Evolutionary conservation across 2,329 filamentous ascomycete species (phyloP).

Genomic region (Saccharata proteae): DNA sequence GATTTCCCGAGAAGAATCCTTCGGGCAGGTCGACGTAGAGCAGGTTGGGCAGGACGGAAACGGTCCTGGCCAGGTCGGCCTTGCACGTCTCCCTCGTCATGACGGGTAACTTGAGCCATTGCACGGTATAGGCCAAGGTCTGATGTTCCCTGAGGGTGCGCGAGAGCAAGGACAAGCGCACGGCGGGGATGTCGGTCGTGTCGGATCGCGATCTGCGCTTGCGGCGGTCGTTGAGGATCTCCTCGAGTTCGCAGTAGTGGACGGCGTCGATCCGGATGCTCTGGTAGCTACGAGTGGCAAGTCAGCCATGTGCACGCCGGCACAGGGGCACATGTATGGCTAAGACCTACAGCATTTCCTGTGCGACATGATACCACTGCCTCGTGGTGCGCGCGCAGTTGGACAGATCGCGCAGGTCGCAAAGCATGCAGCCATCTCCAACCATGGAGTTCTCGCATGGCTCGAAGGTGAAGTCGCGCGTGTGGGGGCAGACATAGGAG

Average conservation of each 20-base stretch:
- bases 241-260: conserved; percentile 86
- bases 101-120: conserved; percentile 80
- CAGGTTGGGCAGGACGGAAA: conserved; percentile 74
- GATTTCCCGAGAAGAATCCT: conserved; percentile 73
- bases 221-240: conserved; percentile 64
- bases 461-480: conserved; percentile 63
- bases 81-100: conserved; percentile 87
- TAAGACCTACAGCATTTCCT: conserved; percentile 49
- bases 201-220: conserved; percentile 44
- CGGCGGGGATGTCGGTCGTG: conserved; percentile 65
- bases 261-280: conserved; percentile 88
- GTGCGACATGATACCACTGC: conserved; percentile 53
- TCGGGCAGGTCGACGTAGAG: conserved; percentile 85
- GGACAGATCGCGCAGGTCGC: conserved; percentile 78
- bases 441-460: conserved; percentile 70
- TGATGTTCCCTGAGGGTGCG: conserved; percentile 71
- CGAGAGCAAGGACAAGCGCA: conserved; percentile 65
- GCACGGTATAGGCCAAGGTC: conserved; percentile 55
- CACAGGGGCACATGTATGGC: conserved; percentile 3
- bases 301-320: conserved; percentile 10
- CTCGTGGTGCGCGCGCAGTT: conserved; percentile 65
- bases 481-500: conserved; percentile 70
- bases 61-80: conserved; percentile 69
- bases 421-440: conserved; percentile 80
- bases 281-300: conserved; percentile 51